Percentiles rank a stretch among this genome's conserved stretches.
Evolutionary conservation across 1,139 yeast species (phyloP).

Genomic region (Blastobotrys persicus): DNA sequence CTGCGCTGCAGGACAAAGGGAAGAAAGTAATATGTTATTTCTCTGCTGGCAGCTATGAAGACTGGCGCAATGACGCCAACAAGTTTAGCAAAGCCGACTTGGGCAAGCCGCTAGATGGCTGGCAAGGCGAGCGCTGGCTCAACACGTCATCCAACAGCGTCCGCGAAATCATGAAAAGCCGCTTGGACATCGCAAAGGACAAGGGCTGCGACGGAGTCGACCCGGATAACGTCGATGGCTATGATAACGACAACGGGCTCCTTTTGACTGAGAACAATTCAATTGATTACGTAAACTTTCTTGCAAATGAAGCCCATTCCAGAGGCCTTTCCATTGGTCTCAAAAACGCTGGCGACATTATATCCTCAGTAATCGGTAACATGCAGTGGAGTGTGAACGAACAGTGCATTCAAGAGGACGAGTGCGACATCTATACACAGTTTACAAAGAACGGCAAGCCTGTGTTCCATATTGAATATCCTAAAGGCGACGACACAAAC

Average conservation of each 20-base stretch:
- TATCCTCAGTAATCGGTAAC: slow-evolving; percentile 17
- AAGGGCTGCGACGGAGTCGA: slow-evolving; percentile 26
- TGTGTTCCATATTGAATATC: slow-evolving; percentile 21
- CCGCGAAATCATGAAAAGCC: slow-evolving; percentile 20
- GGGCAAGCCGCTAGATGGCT: slow-evolving; percentile 21
- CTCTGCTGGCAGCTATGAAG: slow-evolving; percentile 23
- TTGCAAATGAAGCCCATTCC: slow-evolving; percentile 19
- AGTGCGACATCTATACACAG: slow-evolving; percentile 15
- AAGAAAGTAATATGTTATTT: slow-evolving; percentile 23
- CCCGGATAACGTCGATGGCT: slow-evolving; percentile 26
- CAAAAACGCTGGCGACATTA: slow-evolving; percentile 22
- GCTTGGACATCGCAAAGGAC: slow-evolving; percentile 19
- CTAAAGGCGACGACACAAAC: slow-evolving; percentile 17
- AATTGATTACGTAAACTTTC: slow-evolving; percentile 19
- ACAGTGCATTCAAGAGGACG: slow-evolving; percentile 23
- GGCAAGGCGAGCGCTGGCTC: slow-evolving; percentile 24
- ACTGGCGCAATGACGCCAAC: slow-evolving; percentile 21
- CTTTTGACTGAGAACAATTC: slow-evolving; percentile 17
- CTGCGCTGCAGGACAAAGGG: slow-evolving; percentile 17
- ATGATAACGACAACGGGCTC: slow-evolving; percentile 23
- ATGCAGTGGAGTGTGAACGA: slow-evolving; percentile 26
- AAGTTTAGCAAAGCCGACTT: slow-evolving; percentile 17
- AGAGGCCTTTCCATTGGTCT: slow-evolving; percentile 23
- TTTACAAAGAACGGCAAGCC: slow-evolving; percentile 17
- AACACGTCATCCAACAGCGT: slow-evolving; percentile 18